These are phyloP conservation scores for Trichoderma sp. DNA, from an alignment of 2,329 filamentous ascomycete genomes.

Conservation along the genomic window DNA sequence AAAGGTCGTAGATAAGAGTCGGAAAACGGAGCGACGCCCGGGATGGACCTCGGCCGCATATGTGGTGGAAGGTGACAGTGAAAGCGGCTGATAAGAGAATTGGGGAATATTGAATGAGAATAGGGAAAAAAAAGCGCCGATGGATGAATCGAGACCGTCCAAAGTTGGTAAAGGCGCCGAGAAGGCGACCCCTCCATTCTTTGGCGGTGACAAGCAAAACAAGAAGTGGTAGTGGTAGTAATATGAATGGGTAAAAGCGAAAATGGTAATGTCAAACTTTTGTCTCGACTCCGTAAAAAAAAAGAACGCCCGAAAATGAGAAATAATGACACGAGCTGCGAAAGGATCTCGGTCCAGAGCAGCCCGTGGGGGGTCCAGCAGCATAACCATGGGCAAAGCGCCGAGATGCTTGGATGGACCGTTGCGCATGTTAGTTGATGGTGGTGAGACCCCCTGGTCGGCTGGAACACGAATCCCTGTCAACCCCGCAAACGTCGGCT, in stretches of 20 bases:
- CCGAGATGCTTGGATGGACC: slow-evolving; percentile 3
- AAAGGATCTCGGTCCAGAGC: neutral
- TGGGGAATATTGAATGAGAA: slow-evolving; percentile 4
- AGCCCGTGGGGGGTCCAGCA: neutral
- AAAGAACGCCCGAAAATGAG: slow-evolving; percentile 11
- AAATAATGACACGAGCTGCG: slow-evolving; percentile 2
- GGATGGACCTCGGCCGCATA: neutral
- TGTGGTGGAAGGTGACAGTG: slow-evolving; percentile 17
- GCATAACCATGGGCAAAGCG: neutral
- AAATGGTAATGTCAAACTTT: slow-evolving; percentile 15
- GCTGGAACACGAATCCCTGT: slow-evolving; percentile 31
- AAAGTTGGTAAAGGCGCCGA: neutral
- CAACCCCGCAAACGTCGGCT: slow-evolving; percentile 35
- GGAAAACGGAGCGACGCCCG: neutral
- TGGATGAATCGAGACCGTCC: neutral
- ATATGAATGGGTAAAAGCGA: neutral
- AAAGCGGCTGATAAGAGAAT: slow-evolving; percentile 23
- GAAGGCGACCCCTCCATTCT: neutral
- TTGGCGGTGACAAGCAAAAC: neutral
- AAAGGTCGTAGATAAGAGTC: neutral
- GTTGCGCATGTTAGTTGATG: slow-evolving; percentile 4
- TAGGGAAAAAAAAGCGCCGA: neutral
- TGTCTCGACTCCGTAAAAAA: slow-evolving; percentile 5
- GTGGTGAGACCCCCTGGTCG: slow-evolving; percentile 20
- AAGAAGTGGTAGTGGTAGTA: neutral